Evolutionary conservation across 768 basidiomycete genomes (phyloP), one percentile per base, ranked within the genome.

Genomic region (Pleurotus eryngii): DNA sequence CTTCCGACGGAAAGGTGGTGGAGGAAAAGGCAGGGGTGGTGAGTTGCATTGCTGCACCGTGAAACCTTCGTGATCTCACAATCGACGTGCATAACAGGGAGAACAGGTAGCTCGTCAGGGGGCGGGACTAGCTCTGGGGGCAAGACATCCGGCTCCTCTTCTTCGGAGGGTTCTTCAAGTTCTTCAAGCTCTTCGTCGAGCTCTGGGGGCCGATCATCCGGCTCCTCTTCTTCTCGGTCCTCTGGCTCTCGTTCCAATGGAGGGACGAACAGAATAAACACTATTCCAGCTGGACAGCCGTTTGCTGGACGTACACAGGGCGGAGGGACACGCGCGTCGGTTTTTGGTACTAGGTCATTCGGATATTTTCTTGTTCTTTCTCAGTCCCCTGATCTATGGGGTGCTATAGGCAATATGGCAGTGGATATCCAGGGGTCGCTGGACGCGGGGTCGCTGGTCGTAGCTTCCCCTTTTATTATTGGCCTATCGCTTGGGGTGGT

Each of bases 391-490:
- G 35, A 24, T 40, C 48, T 49, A 59, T 42, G 46, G 15, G 47
- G 35, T 40, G 45, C 2, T 55, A 0, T 55, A 86, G 84, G 27
- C 58, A 64, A 3, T 87, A 86, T 59, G 86, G 85, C 5, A 86
- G 83, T 60, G 86, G 86, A 2, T 87, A 87, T 63, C 85, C 85
- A 37, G 81, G 81, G 1, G 22, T 74, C 12, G 20, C 63, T 3
- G 71, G 72, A 5, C 73, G 74, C 3, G 83, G 84, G 12, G 81
- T 84, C 15, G 45, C 60, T 0, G 77, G 77, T 0, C 75, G 76
- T 0, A 75, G 74, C 2, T 87, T 89, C 64, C 87, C 87, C 0
- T 88, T 84, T 59, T 76, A 75, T 60, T 89, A 78, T 70, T 88
- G 86, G 85, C 86, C 86, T 5, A 42, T 87, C 8, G 75, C 76